phyloP scores from a whole-genome alignment of 768 basidiomycete species.

The Suillus hirtellus region DNA sequence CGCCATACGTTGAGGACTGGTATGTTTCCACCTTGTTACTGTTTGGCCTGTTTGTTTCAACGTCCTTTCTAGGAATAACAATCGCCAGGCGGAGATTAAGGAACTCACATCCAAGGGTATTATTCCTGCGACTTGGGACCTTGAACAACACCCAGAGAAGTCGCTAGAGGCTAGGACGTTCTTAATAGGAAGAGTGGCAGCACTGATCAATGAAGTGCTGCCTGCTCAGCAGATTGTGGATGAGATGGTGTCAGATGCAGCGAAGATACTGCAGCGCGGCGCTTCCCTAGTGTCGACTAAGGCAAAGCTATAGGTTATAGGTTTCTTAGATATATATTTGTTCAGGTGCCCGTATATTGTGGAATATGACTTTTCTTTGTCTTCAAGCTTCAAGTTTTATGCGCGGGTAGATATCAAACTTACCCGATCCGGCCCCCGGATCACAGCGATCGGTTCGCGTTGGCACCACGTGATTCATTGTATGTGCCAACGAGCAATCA shows the following conservation, averaged over 20 bases:
- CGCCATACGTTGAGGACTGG: slow-evolving; percentile 86
- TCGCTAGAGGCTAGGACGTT: slow-evolving; percentile 64
- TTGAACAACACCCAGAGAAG: slow-evolving; percentile 82
- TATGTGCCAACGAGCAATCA: background rate
- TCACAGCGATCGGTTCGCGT: background rate
- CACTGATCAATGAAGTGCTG: slow-evolving; percentile 69
- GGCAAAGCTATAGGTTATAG: slow-evolving; percentile 47
- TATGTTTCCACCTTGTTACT: slow-evolving; percentile 31
- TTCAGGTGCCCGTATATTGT: background rate
- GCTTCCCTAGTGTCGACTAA: slow-evolving; percentile 40
- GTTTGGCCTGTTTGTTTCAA: background rate
- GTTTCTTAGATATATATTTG: background rate
- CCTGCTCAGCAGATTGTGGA: slow-evolving; percentile 86
- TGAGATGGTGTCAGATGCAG: slow-evolving; percentile 69
- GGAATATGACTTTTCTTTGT: background rate
- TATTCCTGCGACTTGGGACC: slow-evolving; percentile 69
- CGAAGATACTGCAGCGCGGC: slow-evolving; percentile 43
- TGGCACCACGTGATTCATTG: background rate
- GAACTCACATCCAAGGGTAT: slow-evolving; percentile 82
- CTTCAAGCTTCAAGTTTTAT: background rate
- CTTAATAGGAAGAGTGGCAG: slow-evolving; percentile 85
- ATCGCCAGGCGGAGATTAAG: slow-evolving; percentile 79
- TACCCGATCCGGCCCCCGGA: background rate
- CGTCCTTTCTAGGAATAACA: slow-evolving; percentile 57
- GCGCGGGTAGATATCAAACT: background rate